Evolutionary conservation across 768 basidiomycete genomes (phyloP), one percentile per base, ranked within the genome.

Genomic region (Cyclocybe cylindracea): DNA sequence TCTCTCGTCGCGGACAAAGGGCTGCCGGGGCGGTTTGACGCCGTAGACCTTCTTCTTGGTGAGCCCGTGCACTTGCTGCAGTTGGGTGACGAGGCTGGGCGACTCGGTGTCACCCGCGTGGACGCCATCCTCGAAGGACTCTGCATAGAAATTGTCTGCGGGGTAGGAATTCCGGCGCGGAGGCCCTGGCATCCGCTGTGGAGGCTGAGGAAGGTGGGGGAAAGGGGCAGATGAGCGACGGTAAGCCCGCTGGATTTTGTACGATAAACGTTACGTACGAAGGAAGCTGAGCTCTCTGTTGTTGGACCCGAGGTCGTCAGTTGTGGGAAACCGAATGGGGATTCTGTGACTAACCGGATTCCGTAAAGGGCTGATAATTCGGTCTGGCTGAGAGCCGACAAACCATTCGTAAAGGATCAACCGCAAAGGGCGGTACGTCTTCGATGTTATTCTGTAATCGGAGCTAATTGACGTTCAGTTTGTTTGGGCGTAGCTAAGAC

Each of bases 41-140:
- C 80, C 78, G 51, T 86, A 84, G 7, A 83, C 73, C 57, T 85
- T 85, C 69, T 87, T 87, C 70, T 86, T 86, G 7, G 83, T 85
- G 42, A 89, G 60, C 2, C 86, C 86, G 50, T 88, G 86, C 34
- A 82, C 76, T 59, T 84, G 82, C 64, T 87, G 83, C 11, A 87
- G 72, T 18, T 82, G 83, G 18, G 70, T 73, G 43, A 89, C 87
- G 0, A 89, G 70, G 50, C 75, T 84, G 4, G 78, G 80, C 2
- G 70, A 59, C 16, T 66, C 24, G 6, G 63, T 60, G 35, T 60
- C 61, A 19, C 54, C 62, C 57, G 64, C 65, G 50, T 44, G 42
- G 44, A 38, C 43, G 46, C 19, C 60, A 44, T 8, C 55, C 39
- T 32, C 52, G 19, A 24, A 24, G 29, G 46, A 50, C 8, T 45